Conservation (phyloP, 345 rosid genomes). For the Brassica juncea region DNA sequence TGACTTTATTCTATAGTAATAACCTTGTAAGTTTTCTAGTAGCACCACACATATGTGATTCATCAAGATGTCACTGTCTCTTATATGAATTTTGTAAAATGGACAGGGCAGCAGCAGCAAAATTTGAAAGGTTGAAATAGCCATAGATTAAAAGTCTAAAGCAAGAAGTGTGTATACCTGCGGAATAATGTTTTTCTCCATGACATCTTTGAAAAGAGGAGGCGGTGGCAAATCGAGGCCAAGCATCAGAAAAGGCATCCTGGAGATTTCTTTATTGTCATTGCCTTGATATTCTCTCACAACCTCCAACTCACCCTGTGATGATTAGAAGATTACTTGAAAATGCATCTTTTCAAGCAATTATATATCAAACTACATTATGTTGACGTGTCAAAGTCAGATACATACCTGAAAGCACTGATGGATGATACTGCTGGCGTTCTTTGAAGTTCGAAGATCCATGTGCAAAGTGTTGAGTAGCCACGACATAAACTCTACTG, state of each 20-base stretch:
- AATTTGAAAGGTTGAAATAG: conserved; percentile 5
- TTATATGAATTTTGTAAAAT: background rate
- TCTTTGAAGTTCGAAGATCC: conserved; percentile 66
- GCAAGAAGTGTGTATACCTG: conserved; percentile 56
- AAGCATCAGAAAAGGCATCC: conserved; percentile 95
- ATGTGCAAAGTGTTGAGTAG: conserved; percentile 88
- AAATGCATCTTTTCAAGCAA: background rate
- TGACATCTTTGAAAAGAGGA: conserved; percentile 93
- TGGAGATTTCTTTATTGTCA: conserved; percentile 57
- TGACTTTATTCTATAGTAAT: background rate
- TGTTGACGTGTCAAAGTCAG: background rate
- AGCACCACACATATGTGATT: background rate
- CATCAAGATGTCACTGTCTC: background rate
- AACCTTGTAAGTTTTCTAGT: background rate
- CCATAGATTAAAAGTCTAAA: background rate
- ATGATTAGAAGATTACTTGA: conserved; percentile 2
- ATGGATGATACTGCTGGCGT: conserved; percentile 70
- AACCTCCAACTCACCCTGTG: conserved; percentile 88
- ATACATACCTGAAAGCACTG: conserved; percentile 85
- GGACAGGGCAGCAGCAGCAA: background rate
- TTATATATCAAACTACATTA: background rate
- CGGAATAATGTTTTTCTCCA: conserved; percentile 99
- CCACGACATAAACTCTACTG: conserved; percentile 97
- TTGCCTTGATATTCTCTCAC: conserved; percentile 70
- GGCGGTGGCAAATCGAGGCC: conserved; percentile 99